Percentiles rank a stretch among this genome's conserved stretches.
Conservation (phyloP, 441 rosid species). For the Kokia cookei region DNA sequence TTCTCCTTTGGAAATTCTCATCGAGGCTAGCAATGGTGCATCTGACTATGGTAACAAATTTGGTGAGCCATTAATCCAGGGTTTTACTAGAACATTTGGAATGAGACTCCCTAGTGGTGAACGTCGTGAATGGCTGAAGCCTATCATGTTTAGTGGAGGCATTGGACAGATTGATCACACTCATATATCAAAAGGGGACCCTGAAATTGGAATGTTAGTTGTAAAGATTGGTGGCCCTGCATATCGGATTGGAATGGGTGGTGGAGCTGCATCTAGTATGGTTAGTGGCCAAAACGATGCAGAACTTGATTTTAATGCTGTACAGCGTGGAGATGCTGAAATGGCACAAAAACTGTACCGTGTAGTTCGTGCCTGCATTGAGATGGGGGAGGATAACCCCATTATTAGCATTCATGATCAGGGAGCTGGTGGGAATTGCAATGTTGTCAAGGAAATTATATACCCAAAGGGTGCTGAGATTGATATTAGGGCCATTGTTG, state of each 20-base stretch:
- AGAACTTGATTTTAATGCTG: slow-evolving; percentile 96
- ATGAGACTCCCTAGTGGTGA: slow-evolving; percentile 94
- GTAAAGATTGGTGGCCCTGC: slow-evolving; percentile 99
- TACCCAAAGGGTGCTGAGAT: slow-evolving; percentile 91
- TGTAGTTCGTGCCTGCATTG: slow-evolving; percentile 85
- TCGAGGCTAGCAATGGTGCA: slow-evolving; percentile 93
- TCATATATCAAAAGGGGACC: slow-evolving; percentile 80
- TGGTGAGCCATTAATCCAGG: slow-evolving; percentile 94
- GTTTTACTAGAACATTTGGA: slow-evolving; percentile 83
- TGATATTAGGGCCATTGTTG: slow-evolving; percentile 74
- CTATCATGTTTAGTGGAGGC: slow-evolving; percentile 95
- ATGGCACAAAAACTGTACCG: slow-evolving; percentile 95
- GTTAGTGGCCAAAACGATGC: slow-evolving; percentile 96
- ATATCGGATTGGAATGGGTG: slow-evolving; percentile 96
- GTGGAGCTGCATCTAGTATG: slow-evolving; percentile 98
- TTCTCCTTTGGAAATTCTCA: slow-evolving; percentile 86
- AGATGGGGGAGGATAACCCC: slow-evolving; percentile 89
- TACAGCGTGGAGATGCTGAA: slow-evolving; percentile 96
- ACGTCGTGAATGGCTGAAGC: slow-evolving; percentile 95
- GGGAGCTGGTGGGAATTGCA: slow-evolving; percentile 98
- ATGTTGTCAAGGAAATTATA: slow-evolving; percentile 92
- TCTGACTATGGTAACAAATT: slow-evolving; percentile 95
- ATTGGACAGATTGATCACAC: slow-evolving; percentile 91
- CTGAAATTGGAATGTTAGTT: slow-evolving; percentile 87
- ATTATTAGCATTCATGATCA: slow-evolving; percentile 97